Evolutionary conservation across 2,329 filamentous ascomycete species (phyloP), one percentile per base, ranked within the genome.

Genomic region (Fusarium begoniae): DNA sequence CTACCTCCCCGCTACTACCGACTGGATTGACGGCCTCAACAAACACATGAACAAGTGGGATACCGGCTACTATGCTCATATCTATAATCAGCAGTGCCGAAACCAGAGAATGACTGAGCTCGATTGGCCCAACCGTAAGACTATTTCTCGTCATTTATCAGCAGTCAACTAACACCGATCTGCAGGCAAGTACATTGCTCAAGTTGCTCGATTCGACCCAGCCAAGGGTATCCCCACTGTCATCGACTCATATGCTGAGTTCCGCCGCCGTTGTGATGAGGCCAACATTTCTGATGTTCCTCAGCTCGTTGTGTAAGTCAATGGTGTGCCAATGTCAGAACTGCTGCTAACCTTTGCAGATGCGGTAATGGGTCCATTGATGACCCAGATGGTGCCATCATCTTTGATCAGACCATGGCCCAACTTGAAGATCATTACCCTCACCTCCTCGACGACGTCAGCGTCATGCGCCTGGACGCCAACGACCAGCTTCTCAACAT

Each of bases 21-120:
- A 96, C 81, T 96, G 93, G 90, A 86, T 95, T 8, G 94, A 96
- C 79, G 94, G 94, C 14, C 82, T 96, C 74, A 96, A 95, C 85
- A 96, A 96, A 82, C 82, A 85, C 30, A 87, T 96, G 81, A 89
- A 88, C 67, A 85, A 88, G 57, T 94, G 91, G 90, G 92, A 94
- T 78, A 85, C 87, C 12, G 88, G 89, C 18, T 94, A 93, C 82
- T 96, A 96, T 76, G 88, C 92, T 57, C 90, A 93, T 73, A 85
- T 91, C n/a, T 94, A 95, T 83, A 92, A 92, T 76, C 83, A 84
- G 6, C 85, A 89, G 79, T 91, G 90, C 81, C 83, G 88, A 76
- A 81, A 88, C 54, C 85, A 91, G 81, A 82, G 88, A 79, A 90
- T 91, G 89, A 79, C 68, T 10, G 77, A 76, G 37, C 83, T 92